Evolutionary conservation across 805 yeast genomes (phyloP).

Genomic region (Lipomyces mesembrius): DNA sequence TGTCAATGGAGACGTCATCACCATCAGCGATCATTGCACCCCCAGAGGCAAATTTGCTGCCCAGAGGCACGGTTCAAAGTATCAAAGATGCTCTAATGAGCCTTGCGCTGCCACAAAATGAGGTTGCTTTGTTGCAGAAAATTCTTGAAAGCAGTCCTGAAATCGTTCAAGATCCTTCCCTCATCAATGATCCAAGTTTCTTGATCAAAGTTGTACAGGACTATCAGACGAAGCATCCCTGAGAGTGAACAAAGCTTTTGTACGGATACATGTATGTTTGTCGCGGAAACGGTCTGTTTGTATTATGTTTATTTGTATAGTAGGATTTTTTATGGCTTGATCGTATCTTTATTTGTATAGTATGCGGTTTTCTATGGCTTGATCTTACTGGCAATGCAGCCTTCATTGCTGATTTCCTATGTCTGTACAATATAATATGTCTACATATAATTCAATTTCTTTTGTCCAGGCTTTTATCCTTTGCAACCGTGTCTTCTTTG

Average conservation of each 20-base stretch:
- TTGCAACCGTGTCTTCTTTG: not conserved
- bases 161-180: conserved; percentile 40
- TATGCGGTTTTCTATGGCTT: not conserved
- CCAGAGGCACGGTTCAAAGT: conserved; percentile 7
- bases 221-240: conserved; percentile 21
- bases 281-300: not conserved
- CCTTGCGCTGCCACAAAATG: conserved; percentile 40
- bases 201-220: conserved; percentile 41
- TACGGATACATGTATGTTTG: not conserved
- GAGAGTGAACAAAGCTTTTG: not conserved
- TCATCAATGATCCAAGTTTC: conserved; percentile 42
- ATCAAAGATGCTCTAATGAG: conserved; percentile 2
- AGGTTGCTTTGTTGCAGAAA: conserved; percentile 37
- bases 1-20: not conserved
- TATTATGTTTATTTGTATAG: not conserved
- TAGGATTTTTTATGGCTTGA: not conserved
- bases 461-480: not conserved
- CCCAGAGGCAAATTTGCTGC: not conserved
- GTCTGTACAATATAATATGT: not conserved
- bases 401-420: not conserved
- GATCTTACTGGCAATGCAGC: not conserved
- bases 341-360: not conserved
- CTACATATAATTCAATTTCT: not conserved
- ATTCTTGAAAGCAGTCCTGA: conserved; percentile 41
- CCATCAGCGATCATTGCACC: not conserved